Conservation (phyloP, 2,329 filamentous ascomycete species). For the Plectosphaerella cucumerina region DNA sequence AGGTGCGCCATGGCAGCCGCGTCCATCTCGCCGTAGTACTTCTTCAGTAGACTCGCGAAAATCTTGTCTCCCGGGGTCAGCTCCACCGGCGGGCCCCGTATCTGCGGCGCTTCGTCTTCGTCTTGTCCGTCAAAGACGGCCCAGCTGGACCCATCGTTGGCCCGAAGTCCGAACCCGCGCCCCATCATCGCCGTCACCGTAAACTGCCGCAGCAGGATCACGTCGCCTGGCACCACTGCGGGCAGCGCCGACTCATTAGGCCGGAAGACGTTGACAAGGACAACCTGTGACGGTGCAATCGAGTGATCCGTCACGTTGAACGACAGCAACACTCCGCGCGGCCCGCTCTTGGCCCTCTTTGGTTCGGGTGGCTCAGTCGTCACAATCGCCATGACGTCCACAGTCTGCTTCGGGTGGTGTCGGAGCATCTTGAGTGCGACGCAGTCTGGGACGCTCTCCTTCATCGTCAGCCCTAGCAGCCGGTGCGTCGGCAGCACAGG, state of each 20-base stretch:
- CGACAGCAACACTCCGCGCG: constrained; percentile 55
- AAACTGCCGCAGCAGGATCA: constrained; percentile 54
- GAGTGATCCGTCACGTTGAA: constrained; percentile 56
- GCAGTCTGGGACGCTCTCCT: constrained; percentile 48
- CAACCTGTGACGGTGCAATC: constrained; percentile 42
- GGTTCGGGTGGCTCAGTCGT: constrained; percentile 46
- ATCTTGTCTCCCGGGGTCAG: constrained; percentile 43
- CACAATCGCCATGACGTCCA: constrained; percentile 53
- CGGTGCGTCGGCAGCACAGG: constrained; percentile 23
- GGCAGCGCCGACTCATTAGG: constrained; percentile 55
- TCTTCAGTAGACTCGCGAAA: constrained; percentile 43
- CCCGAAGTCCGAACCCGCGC: constrained; percentile 51
- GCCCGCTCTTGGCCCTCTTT: constrained; percentile 51
- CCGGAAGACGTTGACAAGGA: constrained; percentile 54
- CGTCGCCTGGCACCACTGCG: constrained; percentile 49
- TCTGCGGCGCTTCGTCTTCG: constrained; percentile 40
- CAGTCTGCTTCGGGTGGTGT: constrained; percentile 36
- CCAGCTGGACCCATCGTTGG: constrained; percentile 56
- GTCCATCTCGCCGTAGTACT: constrained; percentile 47
- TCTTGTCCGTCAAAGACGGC: constrained; percentile 50
- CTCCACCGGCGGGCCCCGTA: constrained; percentile 58
- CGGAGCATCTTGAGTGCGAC: constrained; percentile 48
- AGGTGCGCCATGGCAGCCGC: constrained; percentile 40
- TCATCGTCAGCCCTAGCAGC: constrained; percentile 37
- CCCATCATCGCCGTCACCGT: constrained; percentile 48